Evolutionary conservation across 116 monocot genomes (phyloP), one percentile per base, ranked within the genome.

Genomic region (Thalassia testudinum): DNA sequence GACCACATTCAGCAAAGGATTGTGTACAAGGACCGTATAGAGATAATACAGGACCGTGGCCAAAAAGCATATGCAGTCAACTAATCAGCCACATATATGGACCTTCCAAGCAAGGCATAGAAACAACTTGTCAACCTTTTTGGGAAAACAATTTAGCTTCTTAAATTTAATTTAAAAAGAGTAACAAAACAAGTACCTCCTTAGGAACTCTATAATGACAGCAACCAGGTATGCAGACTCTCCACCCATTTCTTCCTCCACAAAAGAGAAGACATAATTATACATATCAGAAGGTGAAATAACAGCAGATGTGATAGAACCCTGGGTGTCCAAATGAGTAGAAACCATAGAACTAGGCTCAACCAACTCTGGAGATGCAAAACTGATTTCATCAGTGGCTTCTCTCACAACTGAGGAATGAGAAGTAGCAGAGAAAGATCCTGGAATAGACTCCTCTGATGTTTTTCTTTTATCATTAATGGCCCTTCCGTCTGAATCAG

Each of bases 191-290:
- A 16, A 2, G 43, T 68, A 97, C 97, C 97, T 89, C 56, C 70
- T 59, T 1, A 97, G 50, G 59, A 77, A 97, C 68, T 89, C 97
- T 17, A 97, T 52, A 44, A 85, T 71, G 56, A 82, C 54, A 63
- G 97, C 63, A 66, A 89, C 57, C 37, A 97, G 69, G 62, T 79
- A 97, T 53, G 82, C 56, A 63, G 90, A 82, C 37, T 97, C 97
- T 48, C 74, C 82, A 38, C 53, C 65, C 82, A 97, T 85, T 67
- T 82, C 90, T 62, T 97, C 97, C 66, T 97, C 97, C 45, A 97
- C 70, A 17, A 56, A 30, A 21, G 70, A 59, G 73, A 97, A 80
- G 26, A 97, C 86, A 67, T 63, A 80, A 52, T 69, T 54, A 65
- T 64, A 82, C 68, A 97, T 66, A 61, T 97, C 97, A 63, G 77